These are phyloP conservation scores for Dactylonectria estremocensis DNA, from an alignment of 2,329 filamentous ascomycete genomes.

Conservation along the genomic window DNA sequence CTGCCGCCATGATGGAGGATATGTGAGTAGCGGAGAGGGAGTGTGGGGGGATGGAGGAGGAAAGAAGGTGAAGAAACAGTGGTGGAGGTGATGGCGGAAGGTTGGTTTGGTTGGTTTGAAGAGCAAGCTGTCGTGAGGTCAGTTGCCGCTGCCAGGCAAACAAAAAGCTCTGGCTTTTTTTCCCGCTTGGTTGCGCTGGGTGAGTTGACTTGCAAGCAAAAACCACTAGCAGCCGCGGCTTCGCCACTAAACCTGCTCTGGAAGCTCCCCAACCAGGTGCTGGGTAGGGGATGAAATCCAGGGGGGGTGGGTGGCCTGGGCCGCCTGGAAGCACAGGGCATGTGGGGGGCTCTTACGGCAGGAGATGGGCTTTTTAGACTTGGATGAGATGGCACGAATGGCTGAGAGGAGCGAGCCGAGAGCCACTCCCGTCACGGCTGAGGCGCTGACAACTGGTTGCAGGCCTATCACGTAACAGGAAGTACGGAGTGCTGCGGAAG, in stretches of 20 bases:
- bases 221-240: constrained; percentile 14
- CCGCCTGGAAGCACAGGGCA: constrained; percentile 19
- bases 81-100: constrained; percentile 41
- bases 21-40: constrained; percentile 35
- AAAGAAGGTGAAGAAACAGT: constrained; percentile 34
- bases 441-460: not conserved
- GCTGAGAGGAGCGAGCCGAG: not conserved
- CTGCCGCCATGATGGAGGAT: constrained; percentile 67
- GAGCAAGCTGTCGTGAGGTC: constrained; percentile 39
- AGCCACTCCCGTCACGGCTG: not conserved
- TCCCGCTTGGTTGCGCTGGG: constrained; percentile 11
- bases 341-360: constrained; percentile 5
- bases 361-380: not conserved
- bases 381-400: not conserved
- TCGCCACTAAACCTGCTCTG: constrained; percentile 23
- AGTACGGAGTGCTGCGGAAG: no score
- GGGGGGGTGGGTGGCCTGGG: no score
- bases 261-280: constrained; percentile 16
- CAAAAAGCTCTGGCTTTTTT: constrained; percentile 14
- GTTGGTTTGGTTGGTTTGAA: constrained; percentile 26
- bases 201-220: not conserved
- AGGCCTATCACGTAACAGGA: no score
- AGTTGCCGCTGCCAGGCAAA: constrained; percentile 22
- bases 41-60: constrained; percentile 23
- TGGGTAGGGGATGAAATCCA: constrained; percentile 7